Percentiles rank a stretch among this genome's conserved stretches.
Conservation (phyloP, 345 rosid genomes). For the Gossypioides kirkii region DNA sequence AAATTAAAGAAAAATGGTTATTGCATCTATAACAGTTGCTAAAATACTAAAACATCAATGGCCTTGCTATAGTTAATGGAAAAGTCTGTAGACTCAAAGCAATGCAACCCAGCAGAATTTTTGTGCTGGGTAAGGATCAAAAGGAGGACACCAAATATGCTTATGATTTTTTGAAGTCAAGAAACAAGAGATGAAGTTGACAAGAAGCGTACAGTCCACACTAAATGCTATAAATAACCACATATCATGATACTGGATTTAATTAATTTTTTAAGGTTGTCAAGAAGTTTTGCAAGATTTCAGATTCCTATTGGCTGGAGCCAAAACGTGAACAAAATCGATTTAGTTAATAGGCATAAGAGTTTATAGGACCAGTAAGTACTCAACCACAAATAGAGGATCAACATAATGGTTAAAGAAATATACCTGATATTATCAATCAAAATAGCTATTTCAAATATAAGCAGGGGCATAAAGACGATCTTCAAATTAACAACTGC, state of each 20-base stretch:
- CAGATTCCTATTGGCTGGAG: not conserved
- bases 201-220: not conserved
- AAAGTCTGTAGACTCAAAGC: not conserved
- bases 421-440: constrained; percentile 83
- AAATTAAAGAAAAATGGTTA: constrained; percentile 3
- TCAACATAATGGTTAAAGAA: constrained; percentile 1
- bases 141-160: not conserved
- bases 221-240: not conserved
- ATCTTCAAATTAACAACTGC: constrained; percentile 79
- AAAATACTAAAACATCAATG: not conserved
- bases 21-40: not conserved
- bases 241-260: not conserved
- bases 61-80: not conserved
- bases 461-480: constrained; percentile 75
- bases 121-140: not conserved
- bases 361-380: not conserved
- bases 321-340: not conserved
- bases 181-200: not conserved
- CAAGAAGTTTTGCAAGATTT: not conserved
- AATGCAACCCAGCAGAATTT: not conserved
- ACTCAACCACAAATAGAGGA: not conserved
- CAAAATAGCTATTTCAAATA: constrained; percentile 62
- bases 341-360: not conserved
- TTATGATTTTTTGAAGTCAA: not conserved
- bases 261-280: not conserved